These are phyloP conservation scores for Ambispora gerdemannii DNA, from an alignment of 192 early-diverging fungal species.

Conservation along the genomic window DNA sequence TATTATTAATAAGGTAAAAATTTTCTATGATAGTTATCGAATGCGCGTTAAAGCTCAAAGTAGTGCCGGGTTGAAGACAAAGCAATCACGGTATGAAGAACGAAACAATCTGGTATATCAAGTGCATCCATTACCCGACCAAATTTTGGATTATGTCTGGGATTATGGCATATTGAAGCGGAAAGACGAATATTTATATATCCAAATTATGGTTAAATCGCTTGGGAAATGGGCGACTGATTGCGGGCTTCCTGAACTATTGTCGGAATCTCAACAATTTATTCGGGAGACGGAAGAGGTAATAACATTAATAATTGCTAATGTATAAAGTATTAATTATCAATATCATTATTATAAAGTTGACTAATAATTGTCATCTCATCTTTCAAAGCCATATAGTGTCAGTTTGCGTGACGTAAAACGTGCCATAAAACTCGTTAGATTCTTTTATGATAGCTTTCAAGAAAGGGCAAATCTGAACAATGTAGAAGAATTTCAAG, in stretches of 20 bases:
- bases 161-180: conserved; percentile 20
- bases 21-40: conserved; percentile 11
- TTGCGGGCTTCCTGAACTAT: neutral
- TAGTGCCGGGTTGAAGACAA: neutral
- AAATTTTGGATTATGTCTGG: conserved; percentile 27
- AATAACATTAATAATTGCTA: too few relatives aligned
- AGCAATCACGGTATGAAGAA: conserved; percentile 3
- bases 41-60: neutral
- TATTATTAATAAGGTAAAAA: too few relatives aligned
- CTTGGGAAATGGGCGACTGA: neutral
- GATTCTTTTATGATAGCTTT: conserved; percentile 20
- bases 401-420: conserved; percentile 30
- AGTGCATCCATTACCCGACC: conserved; percentile 24
- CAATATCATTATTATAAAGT: too few relatives aligned
- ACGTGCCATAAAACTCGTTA: conserved; percentile 15
- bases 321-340: too few relatives aligned
- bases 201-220: conserved; percentile 18
- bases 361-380: too few relatives aligned
- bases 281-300: conserved; percentile 25
- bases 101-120: conserved; percentile 23
- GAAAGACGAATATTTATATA: conserved; percentile 12
- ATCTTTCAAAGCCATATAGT: neutral
- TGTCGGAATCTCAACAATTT: conserved; percentile 27
- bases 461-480: neutral
- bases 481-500: too few relatives aligned